Evolutionary conservation across 345 rosid species (phyloP).

Genomic region (Arabis hirsuta): DNA sequence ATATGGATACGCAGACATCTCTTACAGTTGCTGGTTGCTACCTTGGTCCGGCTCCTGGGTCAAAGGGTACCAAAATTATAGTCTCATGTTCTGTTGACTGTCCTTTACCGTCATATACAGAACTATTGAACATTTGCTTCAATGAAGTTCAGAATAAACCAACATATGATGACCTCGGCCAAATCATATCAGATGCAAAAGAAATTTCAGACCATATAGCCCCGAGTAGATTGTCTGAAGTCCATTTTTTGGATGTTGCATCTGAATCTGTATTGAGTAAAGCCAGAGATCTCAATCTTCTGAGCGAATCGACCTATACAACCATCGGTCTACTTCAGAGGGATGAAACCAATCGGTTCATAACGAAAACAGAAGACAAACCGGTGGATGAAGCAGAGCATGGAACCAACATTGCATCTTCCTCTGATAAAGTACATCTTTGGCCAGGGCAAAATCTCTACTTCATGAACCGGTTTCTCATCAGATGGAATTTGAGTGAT

Average conservation of each 20-base stretch:
- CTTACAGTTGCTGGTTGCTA: slow-evolving; percentile 94
- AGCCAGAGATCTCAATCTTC: slow-evolving; percentile 64
- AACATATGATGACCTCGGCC: slow-evolving; percentile 43
- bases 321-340: slow-evolving; percentile 55
- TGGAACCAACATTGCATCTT: slow-evolving; percentile 20
- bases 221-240: slow-evolving; percentile 47
- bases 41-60: slow-evolving; percentile 86
- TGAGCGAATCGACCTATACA: slow-evolving; percentile 67
- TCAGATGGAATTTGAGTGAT: slow-evolving; percentile 62
- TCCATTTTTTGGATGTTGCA: slow-evolving; percentile 51
- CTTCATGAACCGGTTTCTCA: slow-evolving; percentile 77
- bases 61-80: slow-evolving; percentile 75
- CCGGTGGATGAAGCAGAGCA: slow-evolving; percentile 36
- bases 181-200: slow-evolving; percentile 55
- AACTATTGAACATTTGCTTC: slow-evolving; percentile 42
- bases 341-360: slow-evolving; percentile 67
- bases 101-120: slow-evolving; percentile 60
- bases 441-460: slow-evolving; percentile 56
- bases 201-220: slow-evolving; percentile 41
- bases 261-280: slow-evolving; percentile 64
- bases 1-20: slow-evolving; percentile 61
- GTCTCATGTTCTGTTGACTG: slow-evolving; percentile 76
- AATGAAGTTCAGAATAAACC: slow-evolving; percentile 41
- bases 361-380: slow-evolving; percentile 49
- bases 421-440: slow-evolving; percentile 39